A percentile compares a stretch with the other conserved stretches of the same genome.
Evolutionary conservation across 169 alveolate genomes (phyloP).

Genomic region (Cytauxzoon felis): DNA sequence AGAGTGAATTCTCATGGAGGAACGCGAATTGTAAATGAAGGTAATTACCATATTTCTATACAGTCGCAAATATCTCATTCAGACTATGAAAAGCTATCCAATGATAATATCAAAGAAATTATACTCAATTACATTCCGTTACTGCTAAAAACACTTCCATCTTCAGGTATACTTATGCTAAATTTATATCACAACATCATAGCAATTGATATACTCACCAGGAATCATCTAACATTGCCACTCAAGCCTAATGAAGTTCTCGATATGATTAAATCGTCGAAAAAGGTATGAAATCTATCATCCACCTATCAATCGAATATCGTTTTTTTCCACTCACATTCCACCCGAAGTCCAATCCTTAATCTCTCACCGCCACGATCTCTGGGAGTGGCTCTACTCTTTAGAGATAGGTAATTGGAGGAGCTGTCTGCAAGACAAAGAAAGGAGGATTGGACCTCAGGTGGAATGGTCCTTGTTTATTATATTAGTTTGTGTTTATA

Average conservation of each 20-base stretch:
- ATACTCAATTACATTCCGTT: slow-evolving; percentile 38
- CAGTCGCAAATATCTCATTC: background rate
- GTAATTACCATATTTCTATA: background rate
- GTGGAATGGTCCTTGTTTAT: too few species aligned
- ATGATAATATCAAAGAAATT: slow-evolving; percentile 18
- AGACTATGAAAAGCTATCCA: background rate
- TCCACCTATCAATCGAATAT: slow-evolving; percentile 7
- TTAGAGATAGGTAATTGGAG: too few species aligned
- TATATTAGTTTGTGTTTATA: too few species aligned
- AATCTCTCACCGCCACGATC: too few species aligned
- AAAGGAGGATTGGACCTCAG: too few species aligned
- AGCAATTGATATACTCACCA: slow-evolving; percentile 57
- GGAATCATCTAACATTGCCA: slow-evolving; percentile 50
- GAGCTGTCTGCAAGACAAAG: too few species aligned
- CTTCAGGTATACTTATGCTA: slow-evolving; percentile 36
- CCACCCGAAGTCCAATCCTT: too few species aligned
- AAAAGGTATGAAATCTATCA: slow-evolving; percentile 4
- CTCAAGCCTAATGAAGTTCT: slow-evolving; percentile 40
- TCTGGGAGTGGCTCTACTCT: too few species aligned
- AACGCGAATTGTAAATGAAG: too few species aligned
- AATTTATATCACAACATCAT: background rate
- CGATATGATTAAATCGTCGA: slow-evolving; percentile 35
- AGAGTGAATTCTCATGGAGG: too few species aligned
- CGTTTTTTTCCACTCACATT: too few species aligned
- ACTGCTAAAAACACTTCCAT: slow-evolving; percentile 46